A percentile compares a stretch with the other conserved stretches of the same genome.
Evolutionary conservation across 2,329 filamentous ascomycete genomes (phyloP).

Genomic region (Aspergillus brasiliensis): DNA sequence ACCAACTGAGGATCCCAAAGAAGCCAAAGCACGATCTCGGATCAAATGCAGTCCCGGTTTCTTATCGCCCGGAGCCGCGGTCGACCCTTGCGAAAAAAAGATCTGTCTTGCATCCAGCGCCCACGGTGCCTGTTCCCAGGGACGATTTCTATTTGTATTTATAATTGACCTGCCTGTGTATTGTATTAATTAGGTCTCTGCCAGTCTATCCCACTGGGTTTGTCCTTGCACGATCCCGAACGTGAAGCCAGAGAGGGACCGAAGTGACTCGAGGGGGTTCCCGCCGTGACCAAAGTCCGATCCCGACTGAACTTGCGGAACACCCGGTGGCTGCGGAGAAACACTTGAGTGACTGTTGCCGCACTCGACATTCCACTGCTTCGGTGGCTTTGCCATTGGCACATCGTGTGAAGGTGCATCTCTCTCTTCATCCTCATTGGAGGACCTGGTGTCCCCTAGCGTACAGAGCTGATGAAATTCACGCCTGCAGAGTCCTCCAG

Average conservation of each 20-base stretch:
- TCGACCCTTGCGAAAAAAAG: constrained; percentile 21
- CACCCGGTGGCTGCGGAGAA: constrained; percentile 7
- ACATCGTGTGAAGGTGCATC: constrained; percentile 2
- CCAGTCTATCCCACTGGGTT: background rate
- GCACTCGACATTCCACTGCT: background rate
- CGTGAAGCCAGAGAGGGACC: background rate
- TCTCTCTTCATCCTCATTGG: background rate
- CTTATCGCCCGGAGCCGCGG: constrained; percentile 26
- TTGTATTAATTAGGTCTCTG: background rate
- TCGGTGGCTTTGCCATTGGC: constrained; percentile 8
- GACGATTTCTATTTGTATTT: background rate
- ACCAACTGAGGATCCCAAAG: too few species aligned
- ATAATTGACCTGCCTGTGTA: background rate
- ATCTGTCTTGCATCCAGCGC: constrained; percentile 12
- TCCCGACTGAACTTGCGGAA: constrained; percentile 8
- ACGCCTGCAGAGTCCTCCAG: constrained; percentile 4
- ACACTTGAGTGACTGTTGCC: constrained; percentile 2
- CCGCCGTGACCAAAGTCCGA: background rate
- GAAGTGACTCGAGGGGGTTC: background rate
- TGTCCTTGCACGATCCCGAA: background rate
- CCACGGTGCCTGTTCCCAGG: background rate
- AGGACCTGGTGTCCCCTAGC: background rate
- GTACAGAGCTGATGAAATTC: constrained; percentile 19
- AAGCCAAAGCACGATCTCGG: constrained; percentile 10
- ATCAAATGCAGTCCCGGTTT: constrained; percentile 28